A percentile compares a stretch with the other conserved stretches of the same genome.
phyloP scores from a whole-genome alignment of 768 basidiomycete genomes.

The Phylloporus arenicola region DNA sequence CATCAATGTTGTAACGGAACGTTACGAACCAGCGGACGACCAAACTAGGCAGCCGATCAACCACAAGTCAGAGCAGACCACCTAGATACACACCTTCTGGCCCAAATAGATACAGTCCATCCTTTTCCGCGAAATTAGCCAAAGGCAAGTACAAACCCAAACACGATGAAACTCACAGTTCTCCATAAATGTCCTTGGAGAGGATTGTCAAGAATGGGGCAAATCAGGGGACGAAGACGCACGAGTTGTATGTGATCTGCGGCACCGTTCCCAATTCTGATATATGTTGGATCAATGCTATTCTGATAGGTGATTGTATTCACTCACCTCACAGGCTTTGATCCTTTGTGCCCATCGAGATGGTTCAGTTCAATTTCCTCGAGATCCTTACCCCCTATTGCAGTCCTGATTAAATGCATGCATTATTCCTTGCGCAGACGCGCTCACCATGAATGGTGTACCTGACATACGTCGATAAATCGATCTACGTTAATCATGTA shows the following conservation, averaged over 20 bases:
- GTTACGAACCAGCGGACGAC: conserved; percentile 62
- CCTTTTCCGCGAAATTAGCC: conserved; percentile 30
- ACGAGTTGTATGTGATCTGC: conserved; percentile 90
- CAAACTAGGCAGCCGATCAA: conserved; percentile 46
- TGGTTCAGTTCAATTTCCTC: conserved; percentile 82
- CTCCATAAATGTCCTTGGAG: conserved; percentile 89
- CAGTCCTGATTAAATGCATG: neutral
- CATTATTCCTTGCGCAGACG: neutral
- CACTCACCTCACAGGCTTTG: conserved; percentile 65
- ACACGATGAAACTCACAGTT: conserved; percentile 47
- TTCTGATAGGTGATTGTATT: neutral
- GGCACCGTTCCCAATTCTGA: conserved; percentile 89
- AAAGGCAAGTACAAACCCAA: neutral
- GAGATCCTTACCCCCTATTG: conserved; percentile 64
- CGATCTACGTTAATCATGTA: neutral
- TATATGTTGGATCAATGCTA: neutral
- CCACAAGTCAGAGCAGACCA: neutral
- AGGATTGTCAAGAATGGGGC: neutral
- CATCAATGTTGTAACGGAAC: neutral
- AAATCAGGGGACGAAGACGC: conserved; percentile 11
- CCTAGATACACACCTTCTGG: conserved; percentile 66
- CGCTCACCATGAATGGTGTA: conserved; percentile 84
- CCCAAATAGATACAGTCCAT: conserved; percentile 97
- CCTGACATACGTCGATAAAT: conserved; percentile 15
- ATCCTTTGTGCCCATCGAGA: conserved; percentile 84